Conservation (phyloP, 2,329 filamentous ascomycete species). For the Penicillium olsonii region DNA sequence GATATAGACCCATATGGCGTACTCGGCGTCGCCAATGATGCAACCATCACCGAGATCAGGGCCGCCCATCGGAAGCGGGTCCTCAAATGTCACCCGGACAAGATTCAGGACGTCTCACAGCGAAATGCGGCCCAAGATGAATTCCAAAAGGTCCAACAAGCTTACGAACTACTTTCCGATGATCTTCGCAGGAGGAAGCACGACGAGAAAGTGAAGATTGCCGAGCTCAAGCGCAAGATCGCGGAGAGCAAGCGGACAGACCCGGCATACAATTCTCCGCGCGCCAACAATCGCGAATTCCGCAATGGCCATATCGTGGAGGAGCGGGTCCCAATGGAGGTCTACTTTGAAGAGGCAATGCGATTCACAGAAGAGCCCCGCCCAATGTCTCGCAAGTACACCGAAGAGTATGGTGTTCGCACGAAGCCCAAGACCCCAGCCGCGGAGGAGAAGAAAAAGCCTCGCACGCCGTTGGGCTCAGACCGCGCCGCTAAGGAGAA, state of each 20-base stretch:
- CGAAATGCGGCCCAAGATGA: conserved; percentile 80
- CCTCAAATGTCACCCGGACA: conserved; percentile 88
- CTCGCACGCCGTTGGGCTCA: conserved; percentile 28
- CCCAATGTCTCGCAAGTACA: conserved; percentile 40
- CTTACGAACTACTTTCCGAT: conserved; percentile 87
- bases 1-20: conserved; percentile 74
- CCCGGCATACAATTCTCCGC: conserved; percentile 21
- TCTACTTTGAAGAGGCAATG: conserved; percentile 41
- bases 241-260: conserved; percentile 46
- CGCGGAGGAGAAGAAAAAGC: conserved; percentile 41
- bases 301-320: conserved; percentile 48
- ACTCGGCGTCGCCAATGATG: conserved; percentile 72
- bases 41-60: conserved; percentile 71
- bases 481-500: conserved; percentile 34
- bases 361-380: conserved; percentile 40
- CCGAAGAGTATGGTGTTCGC: conserved; percentile 37
- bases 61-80: conserved; percentile 81
- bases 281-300: conserved; percentile 35
- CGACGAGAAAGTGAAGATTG: conserved; percentile 71
- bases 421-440: conserved; percentile 31
- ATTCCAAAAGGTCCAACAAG: conserved; percentile 89
- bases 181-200: conserved; percentile 72
- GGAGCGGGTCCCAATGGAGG: conserved; percentile 42
- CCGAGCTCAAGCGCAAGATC: conserved; percentile 62
- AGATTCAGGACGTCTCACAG: conserved; percentile 74